These are phyloP conservation scores for Datisca glomerata DNA, from an alignment of 306 rosid genomes.

Conservation along the genomic window DNA sequence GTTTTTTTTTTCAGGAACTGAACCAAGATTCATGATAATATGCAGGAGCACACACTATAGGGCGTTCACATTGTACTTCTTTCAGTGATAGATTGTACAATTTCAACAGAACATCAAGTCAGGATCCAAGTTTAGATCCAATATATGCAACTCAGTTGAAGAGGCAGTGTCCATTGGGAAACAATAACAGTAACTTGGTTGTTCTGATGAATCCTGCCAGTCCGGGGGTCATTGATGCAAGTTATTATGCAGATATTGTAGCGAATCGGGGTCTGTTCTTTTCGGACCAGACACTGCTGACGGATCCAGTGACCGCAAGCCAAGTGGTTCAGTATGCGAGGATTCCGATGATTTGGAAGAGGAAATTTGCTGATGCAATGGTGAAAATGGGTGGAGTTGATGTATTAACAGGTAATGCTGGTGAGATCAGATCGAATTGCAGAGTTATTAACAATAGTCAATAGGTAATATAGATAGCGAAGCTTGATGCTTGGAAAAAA, in stretches of 20 bases:
- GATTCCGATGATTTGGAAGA: slow-evolving; percentile 27
- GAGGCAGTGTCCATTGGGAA: slow-evolving; percentile 43
- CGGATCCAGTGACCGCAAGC: slow-evolving; percentile 24
- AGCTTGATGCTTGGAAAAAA: too few relatives aligned
- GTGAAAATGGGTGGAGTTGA: slow-evolving; percentile 56
- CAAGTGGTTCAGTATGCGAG: slow-evolving; percentile 38
- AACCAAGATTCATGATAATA: too few relatives aligned
- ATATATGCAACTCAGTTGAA: slow-evolving; percentile 36
- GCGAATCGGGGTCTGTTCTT: slow-evolving; percentile 42
- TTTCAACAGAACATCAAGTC: slow-evolving; percentile 34
- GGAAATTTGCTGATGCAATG: slow-evolving; percentile 47
- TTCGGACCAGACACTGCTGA: slow-evolving; percentile 57
- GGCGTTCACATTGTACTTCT: slow-evolving; percentile 53
- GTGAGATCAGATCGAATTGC: slow-evolving; percentile 54
- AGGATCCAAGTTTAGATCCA: slow-evolving; percentile 59
- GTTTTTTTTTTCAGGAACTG: too few relatives aligned
- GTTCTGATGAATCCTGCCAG: slow-evolving; percentile 50
- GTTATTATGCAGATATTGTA: slow-evolving; percentile 31
- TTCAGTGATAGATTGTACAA: slow-evolving; percentile 50
- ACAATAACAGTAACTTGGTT: slow-evolving; percentile 30
- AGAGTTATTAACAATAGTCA: slow-evolving; percentile 19
- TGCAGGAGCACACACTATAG: slow-evolving; percentile 67
- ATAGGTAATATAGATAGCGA: too few relatives aligned
- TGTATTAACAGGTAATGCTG: slow-evolving; percentile 34
- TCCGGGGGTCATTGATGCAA: slow-evolving; percentile 28